These are phyloP conservation scores for Adansonia grandidieri DNA, from an alignment of 441 rosid species.

Conservation along the genomic window DNA sequence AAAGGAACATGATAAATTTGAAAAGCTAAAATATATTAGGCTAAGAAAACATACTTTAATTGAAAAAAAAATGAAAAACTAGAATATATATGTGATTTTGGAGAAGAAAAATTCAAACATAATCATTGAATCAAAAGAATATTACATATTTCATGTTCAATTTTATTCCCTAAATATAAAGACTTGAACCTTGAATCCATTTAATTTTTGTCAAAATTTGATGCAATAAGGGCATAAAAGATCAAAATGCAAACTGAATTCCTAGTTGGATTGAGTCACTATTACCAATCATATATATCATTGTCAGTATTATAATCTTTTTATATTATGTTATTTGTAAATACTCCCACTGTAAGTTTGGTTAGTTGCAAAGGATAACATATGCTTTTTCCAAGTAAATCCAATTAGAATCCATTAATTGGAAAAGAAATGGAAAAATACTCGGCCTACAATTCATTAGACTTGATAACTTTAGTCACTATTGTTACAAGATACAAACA, in stretches of 20 bases:
- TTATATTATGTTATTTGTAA: not conserved
- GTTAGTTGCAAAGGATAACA: not conserved
- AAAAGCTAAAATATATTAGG: no score
- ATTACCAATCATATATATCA: not conserved
- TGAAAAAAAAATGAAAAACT: no score
- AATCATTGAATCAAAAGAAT: no score
- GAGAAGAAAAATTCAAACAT: no score
- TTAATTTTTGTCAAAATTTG: not conserved
- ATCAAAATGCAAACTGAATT: not conserved
- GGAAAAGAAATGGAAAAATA: not conserved
- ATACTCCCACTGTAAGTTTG: not conserved
- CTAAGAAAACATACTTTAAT: no score
- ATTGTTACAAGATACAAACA: no score
- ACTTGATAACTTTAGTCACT: no score
- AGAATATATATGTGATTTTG: no score
- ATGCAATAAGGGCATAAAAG: not conserved
- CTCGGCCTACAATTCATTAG: not conserved
- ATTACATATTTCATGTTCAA: no score
- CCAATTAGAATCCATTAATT: not conserved
- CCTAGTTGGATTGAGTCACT: slow-evolving; percentile 3
- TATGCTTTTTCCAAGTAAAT: no score
- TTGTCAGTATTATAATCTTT: not conserved
- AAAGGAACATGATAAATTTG: no score
- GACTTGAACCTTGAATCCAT: not conserved
- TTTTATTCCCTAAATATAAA: not conserved